Evolutionary conservation across 2,329 filamentous ascomycete species (phyloP).

Genomic region (Teratosphaeria pseudoeucalypti): DNA sequence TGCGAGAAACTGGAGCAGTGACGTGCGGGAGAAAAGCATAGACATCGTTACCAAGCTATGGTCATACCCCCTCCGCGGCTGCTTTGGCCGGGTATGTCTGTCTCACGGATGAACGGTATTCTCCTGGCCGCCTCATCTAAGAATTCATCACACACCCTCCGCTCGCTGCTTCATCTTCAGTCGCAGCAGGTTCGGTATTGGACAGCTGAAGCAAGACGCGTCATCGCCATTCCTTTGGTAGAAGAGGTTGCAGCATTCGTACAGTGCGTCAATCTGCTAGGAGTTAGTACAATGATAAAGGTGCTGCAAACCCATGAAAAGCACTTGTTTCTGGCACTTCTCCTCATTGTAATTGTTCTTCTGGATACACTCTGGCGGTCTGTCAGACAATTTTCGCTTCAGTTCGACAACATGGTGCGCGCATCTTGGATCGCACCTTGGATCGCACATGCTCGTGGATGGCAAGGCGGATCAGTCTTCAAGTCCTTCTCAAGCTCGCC

Average conservation of each 20-base stretch:
- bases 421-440: constrained; percentile 87
- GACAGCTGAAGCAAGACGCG: constrained; percentile 72
- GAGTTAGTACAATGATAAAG: constrained; percentile 1
- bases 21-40: background rate
- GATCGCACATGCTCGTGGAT: constrained; percentile 81
- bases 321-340: constrained; percentile 57
- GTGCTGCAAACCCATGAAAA: background rate
- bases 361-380: constrained; percentile 50
- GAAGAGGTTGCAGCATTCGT: constrained; percentile 86
- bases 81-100: background rate
- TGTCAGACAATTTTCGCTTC: background rate
- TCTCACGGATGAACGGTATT: background rate
- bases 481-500: constrained; percentile 54
- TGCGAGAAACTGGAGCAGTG: background rate
- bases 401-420: constrained; percentile 5
- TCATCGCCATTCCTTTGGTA: constrained; percentile 70
- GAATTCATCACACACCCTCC: constrained; percentile 25
- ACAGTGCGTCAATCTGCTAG: constrained; percentile 67
- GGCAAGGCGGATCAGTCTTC: constrained; percentile 67
- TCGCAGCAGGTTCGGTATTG: constrained; percentile 66
- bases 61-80: background rate
- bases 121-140: background rate
- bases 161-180: constrained; percentile 76
- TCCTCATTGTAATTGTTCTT: constrained; percentile 79
- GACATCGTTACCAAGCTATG: background rate